Evolutionary conservation across 768 basidiomycete species (phyloP).

Genomic region (Trametes gibbosa): DNA sequence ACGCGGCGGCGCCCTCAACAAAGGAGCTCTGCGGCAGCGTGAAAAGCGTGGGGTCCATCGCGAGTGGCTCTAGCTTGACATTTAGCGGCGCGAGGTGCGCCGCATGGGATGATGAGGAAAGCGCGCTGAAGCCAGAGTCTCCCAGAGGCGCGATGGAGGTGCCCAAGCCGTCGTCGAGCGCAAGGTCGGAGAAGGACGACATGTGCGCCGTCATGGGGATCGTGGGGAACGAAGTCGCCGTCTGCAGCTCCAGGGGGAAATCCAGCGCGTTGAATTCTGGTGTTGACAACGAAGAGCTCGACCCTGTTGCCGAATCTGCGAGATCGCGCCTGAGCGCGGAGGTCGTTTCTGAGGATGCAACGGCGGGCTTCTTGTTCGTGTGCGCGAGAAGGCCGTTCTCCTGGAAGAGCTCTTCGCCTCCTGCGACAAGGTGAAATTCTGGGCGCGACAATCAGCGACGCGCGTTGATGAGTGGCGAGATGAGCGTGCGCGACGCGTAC

Average conservation of each 20-base stretch:
- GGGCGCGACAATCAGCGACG: slow-evolving; percentile 18
- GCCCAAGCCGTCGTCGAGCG: slow-evolving; percentile 7
- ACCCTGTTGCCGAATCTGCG: slow-evolving; percentile 16
- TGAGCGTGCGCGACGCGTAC: slow-evolving; percentile 34
- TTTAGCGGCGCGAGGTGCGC: slow-evolving; percentile 13
- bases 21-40: slow-evolving; percentile 22
- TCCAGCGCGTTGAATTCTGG: slow-evolving; percentile 24
- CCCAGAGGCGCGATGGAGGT: slow-evolving; percentile 10
- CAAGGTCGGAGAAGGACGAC: slow-evolving; percentile 10
- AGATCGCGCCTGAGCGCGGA: slow-evolving; percentile 10
- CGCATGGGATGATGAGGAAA: slow-evolving; percentile 13
- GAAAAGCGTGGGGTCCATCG: slow-evolving; percentile 26
- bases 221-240: slow-evolving; percentile 9
- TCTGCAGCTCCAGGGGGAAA: slow-evolving; percentile 13
- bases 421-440: slow-evolving; percentile 80
- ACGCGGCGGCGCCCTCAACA: neutral
- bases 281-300: slow-evolving; percentile 32
- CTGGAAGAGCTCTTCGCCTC: slow-evolving; percentile 68
- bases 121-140: slow-evolving; percentile 6
- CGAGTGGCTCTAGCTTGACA: slow-evolving; percentile 29
- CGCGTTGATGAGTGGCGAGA: neutral
- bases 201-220: slow-evolving; percentile 7
- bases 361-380: slow-evolving; percentile 38
- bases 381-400: slow-evolving; percentile 41
- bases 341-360: slow-evolving; percentile 3